Base-by-base conservation (phyloP, 1,139 yeast genomes). In the Kurtzmaniella quercitrusa region DNA sequence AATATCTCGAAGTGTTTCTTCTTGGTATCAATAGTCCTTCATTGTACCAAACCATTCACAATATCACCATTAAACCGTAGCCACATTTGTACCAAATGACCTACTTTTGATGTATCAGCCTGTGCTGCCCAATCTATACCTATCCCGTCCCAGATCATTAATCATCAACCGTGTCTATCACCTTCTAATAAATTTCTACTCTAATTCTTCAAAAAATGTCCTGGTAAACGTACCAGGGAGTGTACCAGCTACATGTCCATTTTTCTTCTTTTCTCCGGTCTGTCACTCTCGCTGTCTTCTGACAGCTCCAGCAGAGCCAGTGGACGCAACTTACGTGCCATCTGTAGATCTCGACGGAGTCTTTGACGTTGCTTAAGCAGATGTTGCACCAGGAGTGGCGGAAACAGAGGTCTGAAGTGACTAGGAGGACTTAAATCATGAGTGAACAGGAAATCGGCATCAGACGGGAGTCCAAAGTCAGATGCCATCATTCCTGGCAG, bases 361-460 rank as follows among this genome's bases (percentile, higher is more conserved):
- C 48, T 40, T 41, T 47, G 34, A 42, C 47, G 41, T 40, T 44
- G 48, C 40, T 59, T 57, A 33, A 43, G 48, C 33, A 53, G 48
- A 49, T 64, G 68, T 21, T 50, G 57, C 2, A 77, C 72, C 0
- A 80, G 70, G 14, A 75, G 51, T 2, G 81, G 76, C 0, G 81
- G 70, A 51, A 66, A 64, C 5, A 77, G 59, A 2, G 77, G 72
- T 29, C 70, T 70, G 51, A 78, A 77, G 21, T 66, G 70, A 42
- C 62, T 60, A 2, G 65, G 64, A 0, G 70, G 61, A 8, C 60
- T 59, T 6, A 63, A 40, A 2, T 66, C 66, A 44, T 56, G 63
- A 12, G 55, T 46, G 48, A 73, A 56, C 1, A 65, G 55, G 47
- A 76, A 77, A 27, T 66, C 67, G 25, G 42, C 46, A 27, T 38